A percentile compares a stretch with the other conserved stretches of the same genome.
Conservation (phyloP, 2,329 filamentous ascomycete genomes). For the Apiospora malaysiana region DNA sequence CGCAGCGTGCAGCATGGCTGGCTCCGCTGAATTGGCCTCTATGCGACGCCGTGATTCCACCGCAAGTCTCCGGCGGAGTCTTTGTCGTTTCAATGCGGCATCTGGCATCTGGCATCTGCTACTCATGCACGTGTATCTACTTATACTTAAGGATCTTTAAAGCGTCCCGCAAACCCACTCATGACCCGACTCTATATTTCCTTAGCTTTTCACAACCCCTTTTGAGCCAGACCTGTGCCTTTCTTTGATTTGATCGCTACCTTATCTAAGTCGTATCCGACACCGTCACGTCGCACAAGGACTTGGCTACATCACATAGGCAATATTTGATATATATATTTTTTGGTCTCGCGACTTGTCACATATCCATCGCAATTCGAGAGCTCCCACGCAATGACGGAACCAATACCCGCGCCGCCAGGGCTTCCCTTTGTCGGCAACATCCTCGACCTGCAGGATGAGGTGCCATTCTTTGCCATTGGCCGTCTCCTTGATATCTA, state of each 20-base stretch:
- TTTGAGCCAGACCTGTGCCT: not conserved
- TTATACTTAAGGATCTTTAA: not conserved
- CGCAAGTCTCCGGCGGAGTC: not conserved
- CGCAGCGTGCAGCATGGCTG: not conserved
- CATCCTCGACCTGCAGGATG: constrained; percentile 64
- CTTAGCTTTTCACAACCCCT: not conserved
- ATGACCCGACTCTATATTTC: not conserved
- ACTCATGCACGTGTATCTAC: not conserved
- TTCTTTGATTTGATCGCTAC: not conserved
- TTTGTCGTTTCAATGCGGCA: not conserved
- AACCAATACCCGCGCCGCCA: constrained; percentile 67
- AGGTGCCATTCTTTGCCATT: constrained; percentile 62
- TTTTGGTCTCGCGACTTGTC: not conserved
- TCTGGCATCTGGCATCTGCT: not conserved
- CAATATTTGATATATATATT: no score
- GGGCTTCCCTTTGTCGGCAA: constrained; percentile 72
- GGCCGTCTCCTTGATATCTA: constrained; percentile 66
- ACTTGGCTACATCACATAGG: not conserved
- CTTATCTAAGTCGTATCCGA: not conserved
- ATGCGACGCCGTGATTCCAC: constrained; percentile 7
- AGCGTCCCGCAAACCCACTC: constrained; percentile 1
- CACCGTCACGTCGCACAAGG: not conserved
- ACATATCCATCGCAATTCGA: not conserved
- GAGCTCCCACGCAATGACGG: constrained; percentile 25
- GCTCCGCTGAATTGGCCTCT: not conserved